Evolutionary conservation across 129 eudicot genomes (phyloP).

Genomic region (Helianthus annuus): DNA sequence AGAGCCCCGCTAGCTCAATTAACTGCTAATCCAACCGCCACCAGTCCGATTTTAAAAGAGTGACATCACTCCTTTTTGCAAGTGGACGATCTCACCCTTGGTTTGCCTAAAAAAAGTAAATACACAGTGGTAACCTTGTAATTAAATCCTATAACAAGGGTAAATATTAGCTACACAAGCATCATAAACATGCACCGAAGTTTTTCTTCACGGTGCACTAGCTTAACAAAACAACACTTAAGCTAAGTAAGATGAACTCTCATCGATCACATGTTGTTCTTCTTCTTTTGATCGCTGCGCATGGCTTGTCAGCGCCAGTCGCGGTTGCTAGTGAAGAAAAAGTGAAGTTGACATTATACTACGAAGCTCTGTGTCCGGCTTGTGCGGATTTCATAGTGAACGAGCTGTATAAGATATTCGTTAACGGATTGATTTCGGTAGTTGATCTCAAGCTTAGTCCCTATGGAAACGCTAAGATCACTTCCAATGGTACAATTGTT

Average conservation of each 20-base stretch:
- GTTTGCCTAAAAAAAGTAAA: no score
- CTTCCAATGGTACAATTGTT: conserved; percentile 48
- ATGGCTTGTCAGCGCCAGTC: background rate
- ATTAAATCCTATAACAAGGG: no score
- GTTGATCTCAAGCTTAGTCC: conserved; percentile 69
- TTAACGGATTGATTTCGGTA: conserved; percentile 43
- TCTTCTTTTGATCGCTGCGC: background rate
- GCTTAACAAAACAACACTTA: background rate
- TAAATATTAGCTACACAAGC: background rate
- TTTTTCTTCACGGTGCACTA: background rate
- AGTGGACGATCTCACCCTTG: no score
- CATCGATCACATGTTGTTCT: conserved; percentile 5
- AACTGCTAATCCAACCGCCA: no score
- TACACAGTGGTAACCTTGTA: no score
- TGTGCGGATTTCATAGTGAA: conserved; percentile 63
- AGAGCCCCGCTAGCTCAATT: no score
- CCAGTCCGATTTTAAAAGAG: no score
- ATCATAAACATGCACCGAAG: background rate
- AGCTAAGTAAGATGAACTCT: conserved; percentile 3
- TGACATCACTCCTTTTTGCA: no score
- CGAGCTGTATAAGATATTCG: conserved; percentile 49
- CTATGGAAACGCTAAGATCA: conserved; percentile 67
- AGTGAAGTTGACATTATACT: conserved; percentile 52
- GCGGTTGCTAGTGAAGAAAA: conserved; percentile 26
- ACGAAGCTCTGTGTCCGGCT: conserved; percentile 67